A percentile compares a stretch with the other conserved stretches of the same genome.
These are phyloP conservation scores for Metroxylon sagu DNA, from an alignment of 176 grass and related monocot species.

Conservation along the genomic window DNA sequence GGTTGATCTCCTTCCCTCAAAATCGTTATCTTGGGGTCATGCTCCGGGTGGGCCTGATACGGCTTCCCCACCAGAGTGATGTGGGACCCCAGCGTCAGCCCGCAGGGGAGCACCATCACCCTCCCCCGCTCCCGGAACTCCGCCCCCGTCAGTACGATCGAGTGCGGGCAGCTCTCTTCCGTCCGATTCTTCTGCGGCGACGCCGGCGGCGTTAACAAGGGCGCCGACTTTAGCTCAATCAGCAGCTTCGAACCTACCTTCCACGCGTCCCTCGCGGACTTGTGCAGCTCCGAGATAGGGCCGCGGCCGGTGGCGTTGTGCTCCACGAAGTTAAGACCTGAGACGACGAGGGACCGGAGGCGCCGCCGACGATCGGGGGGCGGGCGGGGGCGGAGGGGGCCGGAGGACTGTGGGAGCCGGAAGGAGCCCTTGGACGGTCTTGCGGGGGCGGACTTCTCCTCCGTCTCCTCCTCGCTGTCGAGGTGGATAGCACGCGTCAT, in stretches of 20 bases:
- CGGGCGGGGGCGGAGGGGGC: slow-evolving; percentile 10
- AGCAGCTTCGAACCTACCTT: slow-evolving; percentile 45
- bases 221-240: slow-evolving; percentile 29
- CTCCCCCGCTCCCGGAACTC: not conserved
- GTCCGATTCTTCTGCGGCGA: not conserved
- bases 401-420: slow-evolving; percentile 15
- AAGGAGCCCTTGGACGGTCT: slow-evolving; percentile 29
- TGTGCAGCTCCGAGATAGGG: slow-evolving; percentile 36
- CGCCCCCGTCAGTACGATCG: not conserved
- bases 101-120: slow-evolving; percentile 9
- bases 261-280: slow-evolving; percentile 55
- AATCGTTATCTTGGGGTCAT: slow-evolving; percentile 7
- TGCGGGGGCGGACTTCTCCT: slow-evolving; percentile 12
- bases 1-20: slow-evolving; percentile 4
- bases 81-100: slow-evolving; percentile 10
- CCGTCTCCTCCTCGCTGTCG: slow-evolving; percentile 5
- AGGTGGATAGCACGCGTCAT: slow-evolving; percentile 9
- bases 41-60: not conserved
- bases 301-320: slow-evolving; percentile 43
- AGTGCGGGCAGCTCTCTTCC: slow-evolving; percentile 1
- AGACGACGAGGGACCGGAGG: slow-evolving; percentile 31
- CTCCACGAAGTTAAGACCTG: slow-evolving; percentile 45
- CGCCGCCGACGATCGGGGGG: not conserved
- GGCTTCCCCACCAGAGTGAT: slow-evolving; percentile 10
- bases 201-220: not conserved